Evolutionary conservation across 495 filamentous ascomycete species (phyloP), one percentile per base, ranked within the genome.

Genomic region (Trichoderma virens): DNA sequence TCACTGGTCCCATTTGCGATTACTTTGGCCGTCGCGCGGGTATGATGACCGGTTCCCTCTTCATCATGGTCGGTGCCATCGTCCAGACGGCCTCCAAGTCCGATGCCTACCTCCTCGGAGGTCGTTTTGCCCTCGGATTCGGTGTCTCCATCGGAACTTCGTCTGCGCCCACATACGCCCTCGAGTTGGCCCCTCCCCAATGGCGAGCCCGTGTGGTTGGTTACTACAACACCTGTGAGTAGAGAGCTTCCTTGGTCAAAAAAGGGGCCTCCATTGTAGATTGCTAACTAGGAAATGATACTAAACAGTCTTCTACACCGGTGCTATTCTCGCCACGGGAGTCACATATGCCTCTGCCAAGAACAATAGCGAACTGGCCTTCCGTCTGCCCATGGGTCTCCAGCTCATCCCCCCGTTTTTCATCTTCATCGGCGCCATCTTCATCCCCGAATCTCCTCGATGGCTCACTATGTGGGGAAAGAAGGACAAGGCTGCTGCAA

Each of bases 191-290:
- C 85, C 85, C 3, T 81, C 80, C n/a, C 68, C 88, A 63, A 82
- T 90, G 86, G 83, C 61, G 88, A 90, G 66, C 76, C 25, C 51
- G 51, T 28, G 51, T 56, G 23, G 51, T 90, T 27, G 80, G 78
- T 0, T 83, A 88, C 70, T 88, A 86, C n/a, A 87, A 85, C 25
- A 56, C 51, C 13, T 56, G 51, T 56, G 14, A 20, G 51, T 56
- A 69, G 84, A 89, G 67, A 80, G 85, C 39, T 76, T 82, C 86
- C 54, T 67, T 90, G 23, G 88, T 88, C 78, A n/a, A n/a, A n/a
- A n/a, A n/a, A n/a, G n/a, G n/a, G n/a, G n/a, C n/a, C n/a, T n/a
- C n/a, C n/a, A n/a, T n/a, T n/a, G n/a, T n/a, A n/a, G n/a, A n/a
- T n/a, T n/a, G n/a, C n/a, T n/a, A n/a, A n/a, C n/a, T n/a, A n/a